Percentiles rank a stretch among this genome's conserved stretches.
phyloP scores from a whole-genome alignment of 2,329 filamentous ascomycete genomes.

The Arthrobotrys sinensis region DNA sequence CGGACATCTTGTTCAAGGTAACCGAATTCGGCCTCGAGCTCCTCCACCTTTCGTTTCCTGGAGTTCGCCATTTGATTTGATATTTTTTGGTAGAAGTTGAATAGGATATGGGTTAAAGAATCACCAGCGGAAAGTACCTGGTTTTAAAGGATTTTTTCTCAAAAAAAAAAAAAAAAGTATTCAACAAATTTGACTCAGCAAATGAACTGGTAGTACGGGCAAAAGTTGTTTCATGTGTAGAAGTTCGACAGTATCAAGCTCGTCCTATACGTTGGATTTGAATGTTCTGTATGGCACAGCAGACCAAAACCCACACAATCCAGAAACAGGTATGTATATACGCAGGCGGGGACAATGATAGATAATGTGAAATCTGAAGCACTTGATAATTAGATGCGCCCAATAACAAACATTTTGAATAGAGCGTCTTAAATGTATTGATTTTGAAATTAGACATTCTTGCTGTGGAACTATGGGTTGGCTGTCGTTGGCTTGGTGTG shows the following conservation, averaged over 20 bases:
- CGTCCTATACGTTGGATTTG: neutral
- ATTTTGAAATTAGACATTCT: neutral
- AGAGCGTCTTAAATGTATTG: neutral
- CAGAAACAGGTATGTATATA: too few relatives aligned
- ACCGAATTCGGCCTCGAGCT: neutral
- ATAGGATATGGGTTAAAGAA: too few relatives aligned
- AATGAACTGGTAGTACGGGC: neutral
- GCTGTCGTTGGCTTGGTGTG: neutral
- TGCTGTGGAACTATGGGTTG: neutral
- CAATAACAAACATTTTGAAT: too few relatives aligned
- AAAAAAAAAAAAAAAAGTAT: too few relatives aligned
- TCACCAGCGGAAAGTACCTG: too few relatives aligned
- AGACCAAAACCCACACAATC: neutral
- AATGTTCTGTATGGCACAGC: neutral
- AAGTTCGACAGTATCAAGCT: neutral
- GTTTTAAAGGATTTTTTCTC: too few relatives aligned
- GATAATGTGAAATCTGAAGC: too few relatives aligned
- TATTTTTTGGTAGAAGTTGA: too few relatives aligned
- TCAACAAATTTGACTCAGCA: too few relatives aligned
- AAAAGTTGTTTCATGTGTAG: constrained; percentile 4
- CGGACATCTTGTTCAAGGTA: neutral
- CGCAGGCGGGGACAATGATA: too few relatives aligned
- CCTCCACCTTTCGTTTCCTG: constrained; percentile 13
- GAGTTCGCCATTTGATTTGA: neutral
- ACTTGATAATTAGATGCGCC: too few relatives aligned